Percentiles rank a stretch among this genome's conserved stretches.
phyloP scores from a whole-genome alignment of 345 rosid genomes.

The Angophora floribunda region DNA sequence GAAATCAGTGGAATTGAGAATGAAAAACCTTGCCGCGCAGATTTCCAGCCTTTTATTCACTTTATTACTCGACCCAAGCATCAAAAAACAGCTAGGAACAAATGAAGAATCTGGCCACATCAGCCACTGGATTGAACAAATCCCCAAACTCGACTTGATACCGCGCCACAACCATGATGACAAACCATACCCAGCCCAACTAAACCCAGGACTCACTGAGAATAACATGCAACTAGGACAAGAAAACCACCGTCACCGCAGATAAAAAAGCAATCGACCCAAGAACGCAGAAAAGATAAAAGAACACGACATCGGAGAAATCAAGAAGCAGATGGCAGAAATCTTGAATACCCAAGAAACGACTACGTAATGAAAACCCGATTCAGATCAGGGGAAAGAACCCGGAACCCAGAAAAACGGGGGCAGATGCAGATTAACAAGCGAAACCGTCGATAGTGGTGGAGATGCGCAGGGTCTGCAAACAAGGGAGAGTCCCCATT shows the following conservation, averaged over 20 bases:
- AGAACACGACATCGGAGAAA: not conserved
- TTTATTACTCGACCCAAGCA: not conserved
- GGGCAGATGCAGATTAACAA: not conserved
- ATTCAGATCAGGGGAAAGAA: constrained; percentile 15
- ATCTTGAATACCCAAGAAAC: constrained; percentile 14
- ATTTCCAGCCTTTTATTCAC: not conserved
- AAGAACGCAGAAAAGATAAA: not conserved
- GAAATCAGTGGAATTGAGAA: not conserved
- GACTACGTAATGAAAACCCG: not conserved
- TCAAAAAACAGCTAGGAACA: not conserved
- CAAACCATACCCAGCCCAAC: not conserved
- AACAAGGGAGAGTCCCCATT: not conserved
- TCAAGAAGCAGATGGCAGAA: not conserved
- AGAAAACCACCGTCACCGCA: not conserved
- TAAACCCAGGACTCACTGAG: not conserved
- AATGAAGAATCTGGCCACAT: not conserved
- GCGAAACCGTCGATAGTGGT: not conserved
- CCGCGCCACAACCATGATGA: not conserved
- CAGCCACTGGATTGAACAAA: not conserved
- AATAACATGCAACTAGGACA: not conserved
- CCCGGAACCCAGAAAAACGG: not conserved
- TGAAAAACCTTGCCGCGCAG: not conserved
- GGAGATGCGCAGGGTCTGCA: not conserved
- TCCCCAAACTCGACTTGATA: not conserved
- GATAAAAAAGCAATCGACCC: not conserved